Base-by-base conservation (phyloP, 2,329 filamentous ascomycete genomes). In the Malbranchea cinnamomea region DNA sequence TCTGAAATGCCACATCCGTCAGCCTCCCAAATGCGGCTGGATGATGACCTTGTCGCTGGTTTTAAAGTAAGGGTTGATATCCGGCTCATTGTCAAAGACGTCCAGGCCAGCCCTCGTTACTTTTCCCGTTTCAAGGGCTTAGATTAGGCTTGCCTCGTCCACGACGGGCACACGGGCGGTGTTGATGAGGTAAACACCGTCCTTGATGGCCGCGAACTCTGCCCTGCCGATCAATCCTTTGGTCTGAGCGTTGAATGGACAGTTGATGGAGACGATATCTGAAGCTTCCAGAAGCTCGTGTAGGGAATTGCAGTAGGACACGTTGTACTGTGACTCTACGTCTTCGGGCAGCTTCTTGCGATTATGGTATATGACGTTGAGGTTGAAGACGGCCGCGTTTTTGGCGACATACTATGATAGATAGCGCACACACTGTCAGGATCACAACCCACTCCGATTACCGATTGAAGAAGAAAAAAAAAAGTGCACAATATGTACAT, bases 141-240 rank as follows among this genome's bases (percentile, higher is more conserved):
- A 42, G 4, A 63, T 52, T 10, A 70, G 40, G 0, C 64, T 64
- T 3, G 45, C 41, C 38, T 68, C 63, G 34, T 69, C 56, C 1
- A 70, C 46, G 3, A 69, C 46, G 8, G 54, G 54, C 0, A 66
- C 66, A 0, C 66, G 53, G 0, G 64, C 60, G 0, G 65, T 68
- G 40, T 70, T 70, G 18, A 69, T 48, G 3, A 70, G 41, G 31
- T 61, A 56, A 0, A 50, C 44, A 0, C 63, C 62, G 2, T 55
- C 47, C 34, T 64, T 68, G 59, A 68, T 67, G 10, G 45, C 48
- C 0, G 45, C 41, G 20, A 68, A 61, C 37, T 65, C 53, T 0
- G 36, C 37, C 0, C 41, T 34, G 0, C 51, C 51, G 9, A 67
- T 58, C 15, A 66, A 34, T 2, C 50, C 45, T 1, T 39, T 54